Evolutionary conservation across 2,329 filamentous ascomycete species (phyloP), one percentile per base, ranked within the genome.

Genomic region (Phaeosphaeriaceae sp.): DNA sequence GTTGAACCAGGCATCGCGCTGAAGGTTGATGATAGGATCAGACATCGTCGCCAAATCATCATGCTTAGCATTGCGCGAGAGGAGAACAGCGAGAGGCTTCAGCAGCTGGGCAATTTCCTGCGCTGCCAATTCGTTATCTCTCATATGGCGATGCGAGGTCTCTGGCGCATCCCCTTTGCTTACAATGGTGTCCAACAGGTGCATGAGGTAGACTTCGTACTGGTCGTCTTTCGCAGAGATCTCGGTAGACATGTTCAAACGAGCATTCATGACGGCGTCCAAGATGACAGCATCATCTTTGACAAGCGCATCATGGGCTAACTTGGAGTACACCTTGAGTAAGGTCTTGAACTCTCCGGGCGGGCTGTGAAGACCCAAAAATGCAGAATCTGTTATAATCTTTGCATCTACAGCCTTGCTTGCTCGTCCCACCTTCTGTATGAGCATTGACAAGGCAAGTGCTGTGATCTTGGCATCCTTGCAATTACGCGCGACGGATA

Each of bases 1-100:
- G 71, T 99, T 99, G 80, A 97, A 98, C 95, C 95, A 99, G 5
- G 92, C 92, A 82, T 99, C 93, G 52, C 94, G 89, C 66, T 95
- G 86, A 56, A 96, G 80, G 24, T 87, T 86, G 60, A 91, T 85
- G 7, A 88, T 86, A 6, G 72, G 72, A 31, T 84, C 71, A 27
- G 79, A 73, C 15, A 81, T 76, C 41, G 78, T 73, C 20, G 78
- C 69, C 57, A 94, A 88, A 51, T 93, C 90, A 52, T 90, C 86
- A 54, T 79, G 79, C 56, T 61, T 65, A 53, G 62, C 71, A 55
- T 73, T 78, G 54, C 75, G 74, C 9, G 92, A 89, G 76, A 96
- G 90, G 52, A 99, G 85, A 1, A 93, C 83, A 7, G 95, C 92
- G n/a, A 99, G 83, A 13, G 95, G 95, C 58, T 90, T 90, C 47